Percentiles rank a stretch among this genome's conserved stretches.
These are phyloP conservation scores for Aspergillus taichungensis DNA, from an alignment of 495 filamentous ascomycete genomes.

Conservation along the genomic window DNA sequence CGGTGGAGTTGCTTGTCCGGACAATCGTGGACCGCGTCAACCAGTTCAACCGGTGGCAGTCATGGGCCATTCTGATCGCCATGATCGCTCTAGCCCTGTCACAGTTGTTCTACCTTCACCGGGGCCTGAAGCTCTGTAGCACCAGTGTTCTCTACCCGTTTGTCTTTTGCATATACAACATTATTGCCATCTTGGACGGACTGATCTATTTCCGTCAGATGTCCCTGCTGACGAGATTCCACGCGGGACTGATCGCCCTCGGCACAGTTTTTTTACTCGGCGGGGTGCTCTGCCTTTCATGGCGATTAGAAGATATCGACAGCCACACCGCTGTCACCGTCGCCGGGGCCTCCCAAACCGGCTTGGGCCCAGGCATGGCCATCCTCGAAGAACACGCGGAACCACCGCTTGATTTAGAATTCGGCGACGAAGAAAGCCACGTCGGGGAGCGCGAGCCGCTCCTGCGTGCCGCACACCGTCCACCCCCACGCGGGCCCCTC, in stretches of 20 bases:
- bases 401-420: slow-evolving; percentile 12
- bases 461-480: slow-evolving; percentile 10
- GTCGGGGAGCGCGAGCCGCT: slow-evolving; percentile 34
- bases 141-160: slow-evolving; percentile 96
- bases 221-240: slow-evolving; percentile 61
- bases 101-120: slow-evolving; percentile 92
- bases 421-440: slow-evolving; percentile 26
- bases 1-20: slow-evolving; percentile 91
- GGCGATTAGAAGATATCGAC: slow-evolving; percentile 75
- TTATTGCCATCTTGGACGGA: slow-evolving; percentile 94
- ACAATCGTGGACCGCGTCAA: slow-evolving; percentile 82
- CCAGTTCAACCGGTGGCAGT: slow-evolving; percentile 95
- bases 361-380: slow-evolving; percentile 36
- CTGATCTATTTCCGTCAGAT: slow-evolving; percentile 94
- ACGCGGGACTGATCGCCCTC: slow-evolving; percentile 75
- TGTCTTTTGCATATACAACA: slow-evolving; percentile 99
- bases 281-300: slow-evolving; percentile 87
- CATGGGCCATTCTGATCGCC: slow-evolving; percentile 83
- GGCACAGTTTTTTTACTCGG: slow-evolving; percentile 78
- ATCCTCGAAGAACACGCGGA: slow-evolving; percentile 30
- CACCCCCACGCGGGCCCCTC: slow-evolving; percentile 11
- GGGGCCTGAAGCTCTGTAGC: slow-evolving; percentile 85
- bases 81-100: slow-evolving; percentile 77
- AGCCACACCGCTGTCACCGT: slow-evolving; percentile 39
- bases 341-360: slow-evolving; percentile 30